Conservation (phyloP, 768 basidiomycete species). For the Phylloporus rhodoxanthus region DNA sequence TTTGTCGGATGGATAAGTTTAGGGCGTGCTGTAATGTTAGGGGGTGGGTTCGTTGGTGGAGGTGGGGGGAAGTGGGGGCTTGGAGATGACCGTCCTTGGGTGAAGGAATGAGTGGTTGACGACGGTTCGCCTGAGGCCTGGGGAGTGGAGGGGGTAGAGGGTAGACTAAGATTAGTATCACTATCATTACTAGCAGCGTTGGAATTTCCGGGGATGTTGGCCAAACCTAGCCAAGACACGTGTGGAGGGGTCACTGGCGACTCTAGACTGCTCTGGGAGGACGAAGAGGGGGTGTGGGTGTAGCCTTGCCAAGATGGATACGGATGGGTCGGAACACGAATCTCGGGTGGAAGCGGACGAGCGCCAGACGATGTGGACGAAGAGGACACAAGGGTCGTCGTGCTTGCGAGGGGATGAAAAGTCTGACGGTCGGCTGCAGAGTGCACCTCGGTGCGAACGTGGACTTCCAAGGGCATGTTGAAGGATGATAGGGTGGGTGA, state of each 20-base stretch:
- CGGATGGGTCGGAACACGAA: slow-evolving; percentile 29
- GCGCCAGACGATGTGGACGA: slow-evolving; percentile 19
- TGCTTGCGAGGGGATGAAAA: slow-evolving; percentile 18
- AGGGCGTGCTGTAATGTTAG: slow-evolving; percentile 24
- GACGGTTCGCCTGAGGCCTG: slow-evolving; percentile 5
- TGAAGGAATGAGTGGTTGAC: slow-evolving; percentile 12
- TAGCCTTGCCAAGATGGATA: slow-evolving; percentile 33
- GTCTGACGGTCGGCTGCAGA: slow-evolving; percentile 14
- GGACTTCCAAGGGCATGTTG: slow-evolving; percentile 20
- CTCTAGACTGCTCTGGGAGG: slow-evolving; percentile 27
- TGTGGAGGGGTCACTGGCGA: slow-evolving; percentile 34
- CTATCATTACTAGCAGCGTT: slow-evolving; percentile 3
- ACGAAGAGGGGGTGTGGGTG: slow-evolving; percentile 27
- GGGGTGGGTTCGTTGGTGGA: slow-evolving; percentile 28
- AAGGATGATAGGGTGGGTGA: slow-evolving; percentile 6
- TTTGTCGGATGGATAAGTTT: slow-evolving; percentile 29
- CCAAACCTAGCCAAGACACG: slow-evolving; percentile 34
- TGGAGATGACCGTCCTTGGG: slow-evolving; percentile 21
- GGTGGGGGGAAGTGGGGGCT: slow-evolving; percentile 32
- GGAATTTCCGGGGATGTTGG: slow-evolving; percentile 8
- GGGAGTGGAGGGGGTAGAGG: not conserved
- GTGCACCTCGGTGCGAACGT: slow-evolving; percentile 26
- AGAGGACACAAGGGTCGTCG: slow-evolving; percentile 10
- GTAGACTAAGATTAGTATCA: slow-evolving; percentile 2
- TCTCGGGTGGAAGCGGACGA: slow-evolving; percentile 27